Percentiles rank a stretch among this genome's conserved stretches.
phyloP scores from a whole-genome alignment of 768 basidiomycete species.

The Rhizopogon roseolus region DNA sequence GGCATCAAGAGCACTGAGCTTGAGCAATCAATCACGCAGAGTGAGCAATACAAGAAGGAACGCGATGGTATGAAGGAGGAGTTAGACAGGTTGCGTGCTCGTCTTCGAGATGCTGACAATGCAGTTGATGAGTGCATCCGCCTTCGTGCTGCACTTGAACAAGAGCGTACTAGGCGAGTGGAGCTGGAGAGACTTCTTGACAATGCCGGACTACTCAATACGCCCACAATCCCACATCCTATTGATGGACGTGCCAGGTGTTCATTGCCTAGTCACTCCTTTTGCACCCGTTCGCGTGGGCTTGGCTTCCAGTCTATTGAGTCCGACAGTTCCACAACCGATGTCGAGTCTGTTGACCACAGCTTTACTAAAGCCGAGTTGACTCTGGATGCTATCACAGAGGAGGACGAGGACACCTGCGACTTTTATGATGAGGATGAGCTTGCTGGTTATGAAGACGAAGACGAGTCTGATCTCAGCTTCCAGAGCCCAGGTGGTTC shows the following conservation, averaged over 20 bases:
- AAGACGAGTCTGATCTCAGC: slow-evolving; percentile 51
- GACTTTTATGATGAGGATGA: slow-evolving; percentile 47
- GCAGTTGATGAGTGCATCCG: slow-evolving; percentile 21
- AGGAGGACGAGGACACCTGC: slow-evolving; percentile 37
- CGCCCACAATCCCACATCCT: slow-evolving; percentile 31
- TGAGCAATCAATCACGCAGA: slow-evolving; percentile 24
- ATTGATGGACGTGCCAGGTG: slow-evolving; percentile 10
- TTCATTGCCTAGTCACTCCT: slow-evolving; percentile 16
- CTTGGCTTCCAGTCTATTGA: slow-evolving; percentile 54
- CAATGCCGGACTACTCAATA: slow-evolving; percentile 36
- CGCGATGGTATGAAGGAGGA: slow-evolving; percentile 25
- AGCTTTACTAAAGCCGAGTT: slow-evolving; percentile 36
- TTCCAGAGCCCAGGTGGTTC: slow-evolving; percentile 42
- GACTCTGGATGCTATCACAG: slow-evolving; percentile 51
- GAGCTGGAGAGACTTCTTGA: slow-evolving; percentile 55
- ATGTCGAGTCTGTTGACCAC: slow-evolving; percentile 59
- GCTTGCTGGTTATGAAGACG: slow-evolving; percentile 66
- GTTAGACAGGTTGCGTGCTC: slow-evolving; percentile 23
- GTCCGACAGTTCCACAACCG: slow-evolving; percentile 59
- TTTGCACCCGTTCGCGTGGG: slow-evolving; percentile 35
- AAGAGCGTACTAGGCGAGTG: slow-evolving; percentile 35
- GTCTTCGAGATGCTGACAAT: slow-evolving; percentile 23
- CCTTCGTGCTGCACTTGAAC: slow-evolving; percentile 28
- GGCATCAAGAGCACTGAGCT: slow-evolving; percentile 28
- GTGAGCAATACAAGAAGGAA: slow-evolving; percentile 18